Evolutionary conservation across 2,329 filamentous ascomycete species (phyloP).

Genomic region (Akanthomyces uredinophilus): DNA sequence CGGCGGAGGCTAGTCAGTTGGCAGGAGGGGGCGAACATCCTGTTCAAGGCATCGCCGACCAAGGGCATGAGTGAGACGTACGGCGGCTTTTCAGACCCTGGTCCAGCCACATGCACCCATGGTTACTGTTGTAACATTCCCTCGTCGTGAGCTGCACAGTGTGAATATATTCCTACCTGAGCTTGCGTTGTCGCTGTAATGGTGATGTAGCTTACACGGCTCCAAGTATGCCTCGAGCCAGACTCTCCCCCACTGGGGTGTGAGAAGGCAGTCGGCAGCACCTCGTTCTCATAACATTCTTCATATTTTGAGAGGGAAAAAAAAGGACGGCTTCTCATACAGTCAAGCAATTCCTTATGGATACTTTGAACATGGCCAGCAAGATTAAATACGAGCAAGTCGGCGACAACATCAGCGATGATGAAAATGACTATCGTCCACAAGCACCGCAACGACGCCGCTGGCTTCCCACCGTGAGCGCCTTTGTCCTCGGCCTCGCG

Average conservation of each 20-base stretch:
- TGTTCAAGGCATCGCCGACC: background rate
- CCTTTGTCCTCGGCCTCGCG: slow-evolving; percentile 9
- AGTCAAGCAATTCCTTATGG: background rate
- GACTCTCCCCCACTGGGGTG: no score
- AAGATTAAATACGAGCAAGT: slow-evolving; percentile 12
- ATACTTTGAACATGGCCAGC: background rate
- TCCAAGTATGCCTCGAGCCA: no score
- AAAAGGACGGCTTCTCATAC: no score
- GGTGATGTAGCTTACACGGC: background rate
- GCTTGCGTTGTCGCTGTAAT: background rate
- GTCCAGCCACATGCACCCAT: background rate
- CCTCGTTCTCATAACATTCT: no score
- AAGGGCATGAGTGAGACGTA: background rate
- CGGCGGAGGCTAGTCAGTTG: background rate
- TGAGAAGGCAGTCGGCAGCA: background rate
- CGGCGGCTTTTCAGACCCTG: background rate
- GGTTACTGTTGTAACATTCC: background rate
- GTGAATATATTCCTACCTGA: background rate
- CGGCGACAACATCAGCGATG: background rate
- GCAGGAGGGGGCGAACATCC: background rate
- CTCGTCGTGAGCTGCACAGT: background rate
- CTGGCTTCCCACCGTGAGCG: background rate
- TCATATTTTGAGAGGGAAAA: background rate
- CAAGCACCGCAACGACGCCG: background rate
- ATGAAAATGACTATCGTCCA: background rate